Evolutionary conservation across 805 yeast genomes (phyloP), one percentile per base, ranked within the genome.

Genomic region (Wickerhamiella spandovensis): DNA sequence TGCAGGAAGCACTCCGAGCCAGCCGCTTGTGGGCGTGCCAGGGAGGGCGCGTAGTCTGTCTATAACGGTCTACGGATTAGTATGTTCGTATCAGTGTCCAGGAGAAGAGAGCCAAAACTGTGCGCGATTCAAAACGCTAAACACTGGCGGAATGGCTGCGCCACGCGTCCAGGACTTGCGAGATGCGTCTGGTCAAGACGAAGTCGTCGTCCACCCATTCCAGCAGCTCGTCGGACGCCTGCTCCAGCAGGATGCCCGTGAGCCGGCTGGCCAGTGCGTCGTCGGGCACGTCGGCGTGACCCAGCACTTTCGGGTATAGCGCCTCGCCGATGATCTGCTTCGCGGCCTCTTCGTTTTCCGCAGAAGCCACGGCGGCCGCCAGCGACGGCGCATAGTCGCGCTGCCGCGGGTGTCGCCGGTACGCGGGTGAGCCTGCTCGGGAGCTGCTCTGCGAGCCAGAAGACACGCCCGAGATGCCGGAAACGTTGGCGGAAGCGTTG

Each of bases 221-320:
- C 64, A 86, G 73, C 61, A 89, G 82, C 70, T 86, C 94, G 62
- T 79, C 79, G 67, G 81, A 82, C 64, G 87, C 89, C 74, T 87
- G 79, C 67, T 87, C 95, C 68, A 89, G 77, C 76, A 89, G 78
- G 90, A 89, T 86, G 72, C 96, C 96, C 56, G 97, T 89, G 64
- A 89, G 81, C 71, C 83, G 84, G 73, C 94, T 94, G 58, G 95
- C 95, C 61, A 92, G 83, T n/a, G 54, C 60, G 67, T 82, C 89
- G 55, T 84, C 79, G 59, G 78, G 77, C 56, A 88, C 83, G 70
- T 82, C 80, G 57, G 83, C 81, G 53, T 87, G 82, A 60, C 84
- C 77, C 56, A 81, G 78, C 59, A 88, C 86, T 74, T 78, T 82
- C 62, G 89, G 84, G 74, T 88, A 87, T 64, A 89, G 75, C 67